Evolutionary conservation across 78 protist genomes (phyloP).

Genomic region (slime mould (Dictyostelium discoideum)): DNA sequence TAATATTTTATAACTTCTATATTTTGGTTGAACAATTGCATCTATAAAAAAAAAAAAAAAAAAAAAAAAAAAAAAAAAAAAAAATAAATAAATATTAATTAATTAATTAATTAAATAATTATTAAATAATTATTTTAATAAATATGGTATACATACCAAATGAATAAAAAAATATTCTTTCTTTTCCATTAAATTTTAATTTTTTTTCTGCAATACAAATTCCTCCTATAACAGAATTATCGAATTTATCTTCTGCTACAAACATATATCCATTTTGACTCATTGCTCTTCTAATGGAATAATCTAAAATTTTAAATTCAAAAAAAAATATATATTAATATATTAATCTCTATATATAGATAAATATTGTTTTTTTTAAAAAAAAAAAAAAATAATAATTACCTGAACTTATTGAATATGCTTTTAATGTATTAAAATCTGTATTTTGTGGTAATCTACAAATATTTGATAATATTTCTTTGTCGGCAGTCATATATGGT

Average conservation of each 20-base stretch:
- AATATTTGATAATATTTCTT: constrained; percentile 40
- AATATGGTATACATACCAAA: background rate
- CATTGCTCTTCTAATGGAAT: constrained; percentile 70
- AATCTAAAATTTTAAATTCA: constrained; percentile 29
- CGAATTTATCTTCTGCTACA: constrained; percentile 57
- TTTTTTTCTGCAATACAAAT: constrained; percentile 53
- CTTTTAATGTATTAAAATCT: constrained; percentile 32
- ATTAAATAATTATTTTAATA: background rate
- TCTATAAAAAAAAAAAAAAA: background rate
- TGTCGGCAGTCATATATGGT: constrained; percentile 51
- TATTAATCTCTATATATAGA: background rate
- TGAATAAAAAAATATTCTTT: constrained; percentile 61
- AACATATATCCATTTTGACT: constrained; percentile 70
- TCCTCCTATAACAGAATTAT: constrained; percentile 38
- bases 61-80: background rate
- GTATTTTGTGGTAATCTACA: constrained; percentile 48
- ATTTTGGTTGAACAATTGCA: constrained; percentile 65
- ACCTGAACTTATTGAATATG: constrained; percentile 70
- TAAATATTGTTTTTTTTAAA: background rate
- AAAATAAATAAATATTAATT: no score
- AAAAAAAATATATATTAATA: background rate
- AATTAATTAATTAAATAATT: background rate
- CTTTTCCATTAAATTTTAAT: constrained; percentile 49
- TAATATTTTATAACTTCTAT: constrained; percentile 52
- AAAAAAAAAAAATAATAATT: background rate